Conservation (phyloP, 139 green algal genomes). For the Micractinium conductrix region DNA sequence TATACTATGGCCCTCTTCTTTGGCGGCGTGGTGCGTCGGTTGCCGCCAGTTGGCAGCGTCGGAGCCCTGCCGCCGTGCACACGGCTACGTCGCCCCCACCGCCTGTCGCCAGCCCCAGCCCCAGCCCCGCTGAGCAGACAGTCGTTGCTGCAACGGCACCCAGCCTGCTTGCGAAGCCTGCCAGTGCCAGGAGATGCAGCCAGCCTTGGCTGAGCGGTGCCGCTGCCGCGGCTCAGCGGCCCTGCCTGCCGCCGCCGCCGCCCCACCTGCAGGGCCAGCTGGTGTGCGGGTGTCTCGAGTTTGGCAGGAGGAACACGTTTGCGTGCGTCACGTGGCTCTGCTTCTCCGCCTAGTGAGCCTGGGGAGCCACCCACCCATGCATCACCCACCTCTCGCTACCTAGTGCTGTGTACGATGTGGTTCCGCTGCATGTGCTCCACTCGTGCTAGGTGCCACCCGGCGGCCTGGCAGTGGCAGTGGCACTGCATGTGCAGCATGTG, state of each 20-base stretch:
- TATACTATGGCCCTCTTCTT: background rate
- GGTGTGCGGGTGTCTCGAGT: conserved; percentile 2
- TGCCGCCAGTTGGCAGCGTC: too few relatives aligned
- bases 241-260: background rate
- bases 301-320: background rate
- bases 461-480: background rate
- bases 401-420: background rate
- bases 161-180: too few relatives aligned
- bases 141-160: too few relatives aligned
- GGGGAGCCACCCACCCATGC: background rate
- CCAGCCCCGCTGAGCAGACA: too few relatives aligned
- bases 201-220: too few relatives aligned
- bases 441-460: background rate
- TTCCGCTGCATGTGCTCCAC: background rate
- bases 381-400: too few relatives aligned
- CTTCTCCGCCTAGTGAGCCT: background rate
- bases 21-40: background rate
- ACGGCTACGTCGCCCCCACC: too few relatives aligned
- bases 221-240: background rate
- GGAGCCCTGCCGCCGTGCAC: too few relatives aligned
- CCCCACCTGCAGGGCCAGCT: background rate
- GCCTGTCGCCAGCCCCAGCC: too few relatives aligned
- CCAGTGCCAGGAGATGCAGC: too few relatives aligned
- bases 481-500: background rate
- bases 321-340: conserved; percentile 3